These are phyloP conservation scores for Diospyros kaki DNA, from an alignment of 148 eudicot genomes.

Conservation along the genomic window DNA sequence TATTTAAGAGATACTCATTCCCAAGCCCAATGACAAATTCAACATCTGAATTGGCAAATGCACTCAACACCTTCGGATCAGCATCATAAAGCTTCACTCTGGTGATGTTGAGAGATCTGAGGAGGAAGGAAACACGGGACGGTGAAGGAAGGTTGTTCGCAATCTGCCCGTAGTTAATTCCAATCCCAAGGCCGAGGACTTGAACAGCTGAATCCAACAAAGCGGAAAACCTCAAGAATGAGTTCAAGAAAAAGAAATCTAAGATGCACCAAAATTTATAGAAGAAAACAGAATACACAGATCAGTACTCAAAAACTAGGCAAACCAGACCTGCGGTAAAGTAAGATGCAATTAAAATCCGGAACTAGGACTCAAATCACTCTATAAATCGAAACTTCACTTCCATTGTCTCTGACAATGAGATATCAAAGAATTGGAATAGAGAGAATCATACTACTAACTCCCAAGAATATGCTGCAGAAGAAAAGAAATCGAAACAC, in stretches of 20 bases:
- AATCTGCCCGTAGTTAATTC: constrained; percentile 89
- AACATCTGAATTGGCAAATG: constrained; percentile 58
- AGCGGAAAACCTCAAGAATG: background rate
- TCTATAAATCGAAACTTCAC: constrained; percentile 3
- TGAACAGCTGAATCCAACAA: constrained; percentile 36
- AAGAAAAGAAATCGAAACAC: background rate
- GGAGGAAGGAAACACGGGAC: constrained; percentile 42
- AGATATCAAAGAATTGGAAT: background rate
- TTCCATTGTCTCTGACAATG: background rate
- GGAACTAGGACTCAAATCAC: background rate
- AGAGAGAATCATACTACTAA: constrained; percentile 3
- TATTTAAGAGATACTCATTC: constrained; percentile 45
- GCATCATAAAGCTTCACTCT: constrained; percentile 84
- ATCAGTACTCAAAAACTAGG: background rate
- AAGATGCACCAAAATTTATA: background rate
- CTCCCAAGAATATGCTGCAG: constrained; percentile 1
- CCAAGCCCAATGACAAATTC: constrained; percentile 68
- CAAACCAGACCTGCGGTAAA: background rate
- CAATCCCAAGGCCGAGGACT: constrained; percentile 40
- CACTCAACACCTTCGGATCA: constrained; percentile 61
- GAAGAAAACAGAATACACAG: background rate
- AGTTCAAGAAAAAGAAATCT: background rate
- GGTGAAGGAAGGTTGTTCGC: constrained; percentile 84
- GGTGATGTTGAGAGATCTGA: constrained; percentile 46
- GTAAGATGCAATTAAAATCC: background rate